phyloP scores from a whole-genome alignment of 129 eudicot genomes.

The Glebionis coronaria region DNA sequence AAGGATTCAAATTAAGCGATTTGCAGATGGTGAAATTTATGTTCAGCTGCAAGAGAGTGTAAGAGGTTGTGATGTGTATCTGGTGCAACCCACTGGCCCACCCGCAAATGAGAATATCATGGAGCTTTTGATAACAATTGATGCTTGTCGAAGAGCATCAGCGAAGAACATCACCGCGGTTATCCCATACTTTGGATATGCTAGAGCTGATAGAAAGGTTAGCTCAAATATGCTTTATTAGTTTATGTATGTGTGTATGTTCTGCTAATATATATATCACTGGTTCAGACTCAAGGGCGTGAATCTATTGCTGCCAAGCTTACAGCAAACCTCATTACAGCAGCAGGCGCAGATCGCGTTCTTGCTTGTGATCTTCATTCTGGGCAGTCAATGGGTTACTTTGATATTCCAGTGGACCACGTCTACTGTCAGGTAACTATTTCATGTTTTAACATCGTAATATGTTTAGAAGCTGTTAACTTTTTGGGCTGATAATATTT shows the following conservation, averaged over 20 bases:
- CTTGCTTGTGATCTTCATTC: slow-evolving; percentile 95
- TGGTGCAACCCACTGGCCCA: slow-evolving; percentile 87
- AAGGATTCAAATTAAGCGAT: slow-evolving; percentile 53
- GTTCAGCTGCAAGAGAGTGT: slow-evolving; percentile 91
- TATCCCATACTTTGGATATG: slow-evolving; percentile 88
- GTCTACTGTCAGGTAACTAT: slow-evolving; percentile 69
- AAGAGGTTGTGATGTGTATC: slow-evolving; percentile 87
- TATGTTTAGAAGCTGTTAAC: not conserved
- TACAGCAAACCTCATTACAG: slow-evolving; percentile 76
- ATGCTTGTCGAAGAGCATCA: slow-evolving; percentile 92
- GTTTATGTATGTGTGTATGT: not conserved
- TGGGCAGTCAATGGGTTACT: slow-evolving; percentile 92
- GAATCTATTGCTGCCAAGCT: slow-evolving; percentile 89
- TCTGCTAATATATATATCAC: slow-evolving; percentile 12
- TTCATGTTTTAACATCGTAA: not conserved
- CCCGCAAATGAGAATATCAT: slow-evolving; percentile 86
- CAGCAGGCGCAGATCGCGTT: slow-evolving; percentile 88
- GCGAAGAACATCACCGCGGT: slow-evolving; percentile 89
- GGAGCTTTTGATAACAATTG: slow-evolving; percentile 78
- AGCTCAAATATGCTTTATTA: not conserved
- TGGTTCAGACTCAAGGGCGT: slow-evolving; percentile 79
- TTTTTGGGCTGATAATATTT: slow-evolving; percentile 9
- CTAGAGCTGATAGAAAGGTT: slow-evolving; percentile 89
- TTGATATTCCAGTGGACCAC: slow-evolving; percentile 93
- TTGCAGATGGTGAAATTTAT: slow-evolving; percentile 94